Base-by-base conservation (phyloP, 768 basidiomycete species). In the Lactifluus pinguis region DNA sequence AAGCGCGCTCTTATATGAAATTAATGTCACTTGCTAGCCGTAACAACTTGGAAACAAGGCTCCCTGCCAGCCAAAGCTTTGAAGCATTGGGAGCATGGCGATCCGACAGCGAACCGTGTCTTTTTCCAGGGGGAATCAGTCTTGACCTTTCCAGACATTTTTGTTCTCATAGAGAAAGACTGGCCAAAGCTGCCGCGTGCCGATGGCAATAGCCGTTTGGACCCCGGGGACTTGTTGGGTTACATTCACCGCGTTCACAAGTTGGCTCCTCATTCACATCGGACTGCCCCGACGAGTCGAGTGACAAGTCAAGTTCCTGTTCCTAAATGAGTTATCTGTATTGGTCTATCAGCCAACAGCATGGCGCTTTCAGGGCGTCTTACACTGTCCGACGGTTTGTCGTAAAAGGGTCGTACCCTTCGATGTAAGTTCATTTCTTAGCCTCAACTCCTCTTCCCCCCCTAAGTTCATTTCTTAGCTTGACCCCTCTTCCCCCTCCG, bases 351-450 rank as follows among this genome's bases (percentile, higher is more conserved):
- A 44, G 30, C 30, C 38, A 29, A 42, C 32, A 47, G 50, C 19
- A n/a, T 53, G 50, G 55, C 49, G 14, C 45, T 41, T 32, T 30
- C 44, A 38, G 39, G 34, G 36, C 36, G 45, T 30, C 7, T 17
- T 30, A 39, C 45, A 36, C 55, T 19, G 32, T 47, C 25, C 19
- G 11, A 6, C 25, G 15, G 36, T 39, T 25, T 49, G 30, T 53
- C 56, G 61, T 62, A 62, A 62, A 62, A 58, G 34, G 61, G n/a
- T 49, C 51, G 29, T 48, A 34, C 47, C 25, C 36, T 48, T 19
- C 44, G 53, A 29, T 53, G 52, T 34, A 15, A 30, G 14, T 30
- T 7, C 38, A 7, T 55, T 45, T 49, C 47, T 14, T 58, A 19
- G 19, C n/a, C 42, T 47, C 30, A 47, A 21, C 32, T 25, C 44